Percentiles rank a stretch among this genome's conserved stretches.
These are phyloP conservation scores for Synchytrium microbalum DNA, from an alignment of 371 early-diverging fungal species.

Conservation along the genomic window DNA sequence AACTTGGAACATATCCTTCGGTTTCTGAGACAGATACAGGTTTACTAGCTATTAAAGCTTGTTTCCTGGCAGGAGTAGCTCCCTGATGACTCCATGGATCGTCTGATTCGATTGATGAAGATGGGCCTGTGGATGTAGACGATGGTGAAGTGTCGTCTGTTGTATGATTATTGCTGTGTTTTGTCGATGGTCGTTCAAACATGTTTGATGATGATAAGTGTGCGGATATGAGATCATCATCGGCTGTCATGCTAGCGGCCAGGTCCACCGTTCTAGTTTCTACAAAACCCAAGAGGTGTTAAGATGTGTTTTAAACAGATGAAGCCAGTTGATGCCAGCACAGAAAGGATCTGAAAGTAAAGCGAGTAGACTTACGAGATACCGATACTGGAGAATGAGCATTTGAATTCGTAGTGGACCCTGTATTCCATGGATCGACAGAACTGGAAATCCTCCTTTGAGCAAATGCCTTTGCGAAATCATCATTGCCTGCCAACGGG, in stretches of 20 bases:
- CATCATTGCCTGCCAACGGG: not conserved
- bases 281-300: no score
- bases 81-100: constrained; percentile 2
- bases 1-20: not conserved
- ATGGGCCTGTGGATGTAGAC: not conserved
- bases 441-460: no score
- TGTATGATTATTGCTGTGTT: not conserved
- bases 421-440: no score
- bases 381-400: not conserved
- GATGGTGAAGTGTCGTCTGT: not conserved
- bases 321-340: no score
- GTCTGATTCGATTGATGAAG: not conserved
- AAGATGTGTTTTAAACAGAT: no score
- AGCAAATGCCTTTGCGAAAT: no score
- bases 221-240: not conserved
- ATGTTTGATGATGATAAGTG: not conserved
- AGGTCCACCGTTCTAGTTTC: not conserved
- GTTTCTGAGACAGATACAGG: not conserved
- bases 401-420: no score
- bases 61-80: no score
- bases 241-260: not conserved
- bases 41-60: not conserved
- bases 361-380: not conserved
- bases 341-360: no score
- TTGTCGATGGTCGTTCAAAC: not conserved